These are phyloP conservation scores for Penicillium crustosum DNA, from an alignment of 2,329 filamentous ascomycete species.

Conservation along the genomic window DNA sequence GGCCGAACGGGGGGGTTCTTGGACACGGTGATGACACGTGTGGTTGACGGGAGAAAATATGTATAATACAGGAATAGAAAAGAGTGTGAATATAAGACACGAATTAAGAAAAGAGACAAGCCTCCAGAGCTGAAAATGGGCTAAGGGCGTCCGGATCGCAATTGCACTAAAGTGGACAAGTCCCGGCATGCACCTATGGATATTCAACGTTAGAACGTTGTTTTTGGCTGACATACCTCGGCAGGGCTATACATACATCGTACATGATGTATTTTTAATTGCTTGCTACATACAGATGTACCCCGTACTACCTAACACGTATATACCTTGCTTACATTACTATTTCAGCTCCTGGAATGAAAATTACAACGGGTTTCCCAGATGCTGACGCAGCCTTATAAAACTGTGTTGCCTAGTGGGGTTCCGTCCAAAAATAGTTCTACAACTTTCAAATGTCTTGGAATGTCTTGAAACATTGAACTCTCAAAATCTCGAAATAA, in stretches of 20 bases:
- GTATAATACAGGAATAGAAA: not conserved
- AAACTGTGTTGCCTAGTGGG: constrained; percentile 24
- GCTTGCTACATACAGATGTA: not conserved
- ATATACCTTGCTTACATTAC: not conserved
- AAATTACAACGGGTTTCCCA: not conserved
- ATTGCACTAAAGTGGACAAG: constrained; percentile 14
- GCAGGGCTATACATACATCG: not conserved
- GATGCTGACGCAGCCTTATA: constrained; percentile 15
- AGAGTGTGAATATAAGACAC: not conserved
- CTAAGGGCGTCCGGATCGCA: constrained; percentile 18
- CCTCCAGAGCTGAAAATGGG: constrained; percentile 1
- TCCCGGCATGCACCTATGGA: constrained; percentile 7
- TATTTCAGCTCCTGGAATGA: not conserved
- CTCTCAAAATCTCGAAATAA: not conserved
- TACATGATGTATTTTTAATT: not conserved
- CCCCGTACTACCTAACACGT: too few relatives aligned
- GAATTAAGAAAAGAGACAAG: not conserved
- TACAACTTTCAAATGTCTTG: constrained; percentile 5
- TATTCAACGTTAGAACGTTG: not conserved
- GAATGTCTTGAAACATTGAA: not conserved
- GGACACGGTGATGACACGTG: constrained; percentile 10
- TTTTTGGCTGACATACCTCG: not conserved
- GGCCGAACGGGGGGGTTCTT: constrained; percentile 16
- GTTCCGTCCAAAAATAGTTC: constrained; percentile 21
- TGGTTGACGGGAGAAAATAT: not conserved